Percentiles rank a stretch among this genome's conserved stretches.
phyloP scores from a whole-genome alignment of 2,329 filamentous ascomycete genomes.

The Calonectria hongkongensis region DNA sequence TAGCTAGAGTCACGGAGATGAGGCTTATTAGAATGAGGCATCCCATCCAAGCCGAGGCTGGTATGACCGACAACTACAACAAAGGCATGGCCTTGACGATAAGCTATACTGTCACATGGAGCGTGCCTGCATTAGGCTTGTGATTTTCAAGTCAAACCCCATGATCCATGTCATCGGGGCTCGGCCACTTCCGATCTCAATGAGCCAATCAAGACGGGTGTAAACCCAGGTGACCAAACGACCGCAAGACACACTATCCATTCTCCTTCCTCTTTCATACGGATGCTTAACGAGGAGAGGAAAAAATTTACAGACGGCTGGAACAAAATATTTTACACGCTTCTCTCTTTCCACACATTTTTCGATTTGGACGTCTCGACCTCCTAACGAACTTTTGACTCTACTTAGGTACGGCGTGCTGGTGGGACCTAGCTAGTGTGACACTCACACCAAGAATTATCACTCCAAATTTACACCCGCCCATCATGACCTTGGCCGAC shows the following conservation, averaged over 20 bases:
- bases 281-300: neutral
- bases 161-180: conserved; percentile 35
- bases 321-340: neutral
- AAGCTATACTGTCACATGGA: conserved; percentile 10
- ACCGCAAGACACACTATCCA: conserved; percentile 4
- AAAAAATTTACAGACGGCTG: neutral
- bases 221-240: conserved; percentile 29
- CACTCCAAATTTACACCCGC: neutral
- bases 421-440: neutral
- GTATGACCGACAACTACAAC: neutral
- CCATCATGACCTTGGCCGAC: conserved; percentile 39
- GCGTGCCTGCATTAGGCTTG: conserved; percentile 19
- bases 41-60: too few species aligned
- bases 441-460: neutral
- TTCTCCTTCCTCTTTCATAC: conserved; percentile 33
- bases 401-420: neutral
- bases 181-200: conserved; percentile 37
- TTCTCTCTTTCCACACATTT: neutral
- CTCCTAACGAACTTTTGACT: neutral
- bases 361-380: neutral
- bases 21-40: neutral
- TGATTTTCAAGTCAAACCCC: conserved; percentile 20
- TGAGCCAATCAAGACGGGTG: conserved; percentile 32
- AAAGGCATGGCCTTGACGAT: neutral
- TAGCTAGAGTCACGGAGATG: neutral